phyloP scores from a whole-genome alignment of 192 early-diverging fungal genomes.

The Coemansia sp. region DNA sequence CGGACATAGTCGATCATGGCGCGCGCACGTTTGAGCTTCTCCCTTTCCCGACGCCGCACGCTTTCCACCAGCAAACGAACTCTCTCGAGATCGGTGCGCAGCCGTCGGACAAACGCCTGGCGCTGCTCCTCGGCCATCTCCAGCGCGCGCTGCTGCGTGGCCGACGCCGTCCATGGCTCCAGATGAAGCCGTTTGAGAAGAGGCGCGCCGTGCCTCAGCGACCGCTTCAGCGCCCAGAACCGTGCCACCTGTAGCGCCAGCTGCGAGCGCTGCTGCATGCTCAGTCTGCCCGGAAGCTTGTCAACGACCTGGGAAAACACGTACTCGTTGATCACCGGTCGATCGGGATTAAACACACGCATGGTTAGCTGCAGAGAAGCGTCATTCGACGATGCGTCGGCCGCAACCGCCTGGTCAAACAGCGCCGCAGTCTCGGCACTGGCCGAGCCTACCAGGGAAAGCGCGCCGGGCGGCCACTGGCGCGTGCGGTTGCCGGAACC shows the following conservation, averaged over 20 bases:
- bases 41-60: constrained; percentile 71
- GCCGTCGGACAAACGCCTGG: constrained; percentile 56
- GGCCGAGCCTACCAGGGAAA: constrained; percentile 8
- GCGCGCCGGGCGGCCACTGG: constrained; percentile 13
- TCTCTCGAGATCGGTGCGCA: constrained; percentile 86
- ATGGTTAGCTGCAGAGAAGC: constrained; percentile 51
- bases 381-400: constrained; percentile 8
- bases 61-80: constrained; percentile 78
- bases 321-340: constrained; percentile 43
- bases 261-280: constrained; percentile 9
- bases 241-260: constrained; percentile 60
- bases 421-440: constrained; percentile 9
- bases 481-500: background rate
- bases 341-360: constrained; percentile 40
- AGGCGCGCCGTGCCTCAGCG: constrained; percentile 86
- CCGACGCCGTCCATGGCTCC: constrained; percentile 94
- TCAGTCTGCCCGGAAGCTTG: constrained; percentile 9
- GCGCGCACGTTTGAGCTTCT: constrained; percentile 63
- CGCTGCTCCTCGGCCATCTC: constrained; percentile 75
- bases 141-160: constrained; percentile 70
- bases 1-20: constrained; percentile 68
- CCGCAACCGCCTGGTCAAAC: constrained; percentile 8
- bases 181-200: constrained; percentile 93
- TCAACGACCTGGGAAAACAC: constrained; percentile 21
- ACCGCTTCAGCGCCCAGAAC: constrained; percentile 96